Percentiles rank a stretch among this genome's conserved stretches.
phyloP scores from a whole-genome alignment of 805 yeast species.

The Starmerella bacillaris region DNA sequence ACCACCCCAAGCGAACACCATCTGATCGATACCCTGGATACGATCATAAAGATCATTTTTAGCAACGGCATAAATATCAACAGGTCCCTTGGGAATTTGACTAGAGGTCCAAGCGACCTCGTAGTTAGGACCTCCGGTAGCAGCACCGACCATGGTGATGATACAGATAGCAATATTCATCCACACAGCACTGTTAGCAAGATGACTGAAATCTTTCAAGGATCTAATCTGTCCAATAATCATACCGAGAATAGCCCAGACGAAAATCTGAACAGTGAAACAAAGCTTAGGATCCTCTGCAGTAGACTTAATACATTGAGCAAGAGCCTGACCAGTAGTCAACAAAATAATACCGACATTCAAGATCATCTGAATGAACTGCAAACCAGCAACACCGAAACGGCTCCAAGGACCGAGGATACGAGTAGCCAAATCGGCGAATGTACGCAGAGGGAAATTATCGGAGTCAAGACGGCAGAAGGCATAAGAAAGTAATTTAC shows the following conservation, averaged over 20 bases:
- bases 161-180: constrained; percentile 30
- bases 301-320: constrained; percentile 22
- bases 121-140: constrained; percentile 22
- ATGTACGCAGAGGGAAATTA: constrained; percentile 29
- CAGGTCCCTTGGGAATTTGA: constrained; percentile 2
- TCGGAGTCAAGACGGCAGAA: constrained; percentile 27
- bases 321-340: constrained; percentile 28
- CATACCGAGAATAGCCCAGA: constrained; percentile 31
- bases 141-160: constrained; percentile 30
- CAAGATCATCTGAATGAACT: constrained; percentile 28
- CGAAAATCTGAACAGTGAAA: constrained; percentile 27
- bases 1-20: constrained; percentile 35
- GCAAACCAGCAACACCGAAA: constrained; percentile 24
- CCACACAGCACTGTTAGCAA: constrained; percentile 33
- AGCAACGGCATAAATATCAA: constrained; percentile 2
- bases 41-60: constrained; percentile 2
- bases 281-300: constrained; percentile 20
- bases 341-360: constrained; percentile 29
- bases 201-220: constrained; percentile 25
- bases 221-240: constrained; percentile 28
- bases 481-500: constrained; percentile 25
- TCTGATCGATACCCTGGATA: constrained; percentile 24
- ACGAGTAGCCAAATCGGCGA: constrained; percentile 29
- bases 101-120: constrained; percentile 1
- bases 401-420: constrained; percentile 24